These are phyloP conservation scores for Aspergillus flavus DNA, from an alignment of 2,329 filamentous ascomycete species.

Conservation along the genomic window DNA sequence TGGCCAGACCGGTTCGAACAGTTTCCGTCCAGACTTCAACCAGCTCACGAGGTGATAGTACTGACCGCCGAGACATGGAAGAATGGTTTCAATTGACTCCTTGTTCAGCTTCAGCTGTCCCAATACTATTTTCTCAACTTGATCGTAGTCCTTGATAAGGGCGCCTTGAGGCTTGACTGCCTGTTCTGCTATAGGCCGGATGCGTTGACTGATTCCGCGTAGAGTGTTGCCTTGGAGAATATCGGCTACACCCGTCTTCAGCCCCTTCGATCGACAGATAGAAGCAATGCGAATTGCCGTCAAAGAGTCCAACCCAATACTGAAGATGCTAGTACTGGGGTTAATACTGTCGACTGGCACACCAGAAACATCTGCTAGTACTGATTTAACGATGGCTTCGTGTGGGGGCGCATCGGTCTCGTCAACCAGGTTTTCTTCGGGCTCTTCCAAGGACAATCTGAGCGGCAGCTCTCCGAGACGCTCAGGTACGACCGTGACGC, in stretches of 20 bases:
- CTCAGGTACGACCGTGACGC: conserved; percentile 25
- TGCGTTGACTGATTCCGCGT: conserved; percentile 30
- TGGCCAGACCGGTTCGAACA: conserved; percentile 35
- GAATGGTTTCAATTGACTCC: conserved; percentile 28
- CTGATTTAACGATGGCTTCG: conserved; percentile 22
- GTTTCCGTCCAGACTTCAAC: conserved; percentile 34
- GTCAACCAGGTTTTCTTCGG: not conserved
- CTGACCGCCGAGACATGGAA: conserved; percentile 38
- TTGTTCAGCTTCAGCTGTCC: conserved; percentile 18
- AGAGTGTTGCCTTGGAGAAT: conserved; percentile 36
- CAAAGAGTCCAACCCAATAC: conserved; percentile 35
- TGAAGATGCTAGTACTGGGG: conserved; percentile 33
- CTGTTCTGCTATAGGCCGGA: conserved; percentile 14
- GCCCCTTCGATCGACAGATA: conserved; percentile 27
- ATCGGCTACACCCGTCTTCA: conserved; percentile 34
- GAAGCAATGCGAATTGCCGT: conserved; percentile 35
- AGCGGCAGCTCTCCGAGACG: conserved; percentile 27
- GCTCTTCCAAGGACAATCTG: not conserved
- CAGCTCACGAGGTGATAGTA: conserved; percentile 36
- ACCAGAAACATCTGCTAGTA: conserved; percentile 27
- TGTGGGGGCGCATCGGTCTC: conserved; percentile 12
- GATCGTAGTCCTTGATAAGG: conserved; percentile 16
- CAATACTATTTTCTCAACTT: conserved; percentile 17
- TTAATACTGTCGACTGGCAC: conserved; percentile 25
- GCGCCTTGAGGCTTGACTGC: conserved; percentile 5